These are phyloP conservation scores for Fistulinella prunicolor DNA, from an alignment of 768 basidiomycete genomes.

Conservation along the genomic window DNA sequence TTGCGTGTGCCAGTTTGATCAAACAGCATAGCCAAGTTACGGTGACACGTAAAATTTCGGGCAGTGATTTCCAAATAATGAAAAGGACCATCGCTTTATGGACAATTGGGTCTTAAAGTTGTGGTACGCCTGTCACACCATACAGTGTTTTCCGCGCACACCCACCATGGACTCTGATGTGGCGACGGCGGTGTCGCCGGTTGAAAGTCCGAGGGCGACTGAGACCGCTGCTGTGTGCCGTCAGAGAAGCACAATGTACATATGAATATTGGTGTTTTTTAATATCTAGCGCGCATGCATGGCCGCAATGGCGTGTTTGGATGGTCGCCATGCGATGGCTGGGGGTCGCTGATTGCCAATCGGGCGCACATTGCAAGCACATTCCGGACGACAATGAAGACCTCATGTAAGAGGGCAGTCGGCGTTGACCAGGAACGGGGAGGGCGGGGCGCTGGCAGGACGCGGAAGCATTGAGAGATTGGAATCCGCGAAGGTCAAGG, in stretches of 20 bases:
- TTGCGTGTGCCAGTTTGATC: conserved; percentile 6
- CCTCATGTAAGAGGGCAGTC: too few species aligned
- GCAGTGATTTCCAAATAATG: too few species aligned
- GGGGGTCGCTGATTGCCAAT: too few species aligned
- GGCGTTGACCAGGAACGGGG: too few species aligned
- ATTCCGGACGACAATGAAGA: neutral
- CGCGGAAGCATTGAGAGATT: conserved; percentile 33
- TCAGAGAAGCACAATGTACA: conserved; percentile 13
- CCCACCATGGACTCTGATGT: too few species aligned
- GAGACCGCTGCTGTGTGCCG: conserved; percentile 18
- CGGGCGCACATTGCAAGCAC: too few species aligned
- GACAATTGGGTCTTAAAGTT: neutral
- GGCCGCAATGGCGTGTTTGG: too few species aligned
- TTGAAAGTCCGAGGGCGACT: conserved; percentile 1
- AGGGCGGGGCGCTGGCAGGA: conserved; percentile 26
- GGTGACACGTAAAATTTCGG: conserved; percentile 24
- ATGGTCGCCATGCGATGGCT: too few species aligned
- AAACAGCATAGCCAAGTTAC: conserved; percentile 9
- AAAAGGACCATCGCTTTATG: neutral
- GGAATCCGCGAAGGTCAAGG: conserved; percentile 33
- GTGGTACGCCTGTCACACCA: too few species aligned
- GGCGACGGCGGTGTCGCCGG: conserved; percentile 1
- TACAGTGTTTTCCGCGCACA: too few species aligned
- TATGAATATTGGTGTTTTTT: neutral
- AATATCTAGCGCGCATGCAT: too few species aligned